Base-by-base conservation (phyloP, 371 early-diverging fungal genomes). In the Nematocida sp. region DNA sequence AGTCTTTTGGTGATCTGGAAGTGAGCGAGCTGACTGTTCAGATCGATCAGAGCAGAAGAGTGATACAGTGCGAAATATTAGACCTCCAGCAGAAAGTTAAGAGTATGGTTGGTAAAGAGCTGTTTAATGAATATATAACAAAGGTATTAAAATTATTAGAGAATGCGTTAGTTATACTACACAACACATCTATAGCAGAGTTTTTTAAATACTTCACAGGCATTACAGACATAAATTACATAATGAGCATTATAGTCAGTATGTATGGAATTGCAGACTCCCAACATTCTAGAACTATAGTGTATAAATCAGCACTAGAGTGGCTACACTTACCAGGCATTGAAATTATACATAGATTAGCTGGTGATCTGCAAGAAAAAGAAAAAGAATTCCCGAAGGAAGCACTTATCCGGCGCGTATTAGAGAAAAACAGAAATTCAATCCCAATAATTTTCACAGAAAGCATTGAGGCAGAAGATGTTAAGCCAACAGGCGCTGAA, bases 331-430 rank as follows among this genome's bases (percentile, higher is more conserved):
- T 50, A 9, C 20, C 45, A 18, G 13, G 39, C 4, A 56, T 75
- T 6, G 76, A 75, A 57, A 39, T 20, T 27, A 75, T 66, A 11
- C 13, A 15, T 5, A 20, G 70, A 25, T 7, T 69, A 25, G 45
- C 56, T 6, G 11, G 54, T 0, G 44, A 66, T 5, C 6, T 75
- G 20, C 9, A 15, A 2, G n/a, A 62, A 25, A n/a, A 60, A 46
- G 76, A 75, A 67, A 67, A 52, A 67, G 27, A 5, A 13, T 45
- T 20, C 47, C 69, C 69, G 20, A 75, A 75, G 52, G 25, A 56
- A 58, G 39, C 20, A 33, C 20, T 56, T 2, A 9, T 74, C 11
- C 15, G 6, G n/a, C 23, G 25, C 1, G 20, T 74, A 13, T 9
- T 75, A 5, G n/a, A 46, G 56, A 42, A 56, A 44, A 50, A 60